Percentiles rank a stretch among this genome's conserved stretches.
Conservation (phyloP, 176 grass and related monocot genomes). For the Cenchrus purpureus region DNA sequence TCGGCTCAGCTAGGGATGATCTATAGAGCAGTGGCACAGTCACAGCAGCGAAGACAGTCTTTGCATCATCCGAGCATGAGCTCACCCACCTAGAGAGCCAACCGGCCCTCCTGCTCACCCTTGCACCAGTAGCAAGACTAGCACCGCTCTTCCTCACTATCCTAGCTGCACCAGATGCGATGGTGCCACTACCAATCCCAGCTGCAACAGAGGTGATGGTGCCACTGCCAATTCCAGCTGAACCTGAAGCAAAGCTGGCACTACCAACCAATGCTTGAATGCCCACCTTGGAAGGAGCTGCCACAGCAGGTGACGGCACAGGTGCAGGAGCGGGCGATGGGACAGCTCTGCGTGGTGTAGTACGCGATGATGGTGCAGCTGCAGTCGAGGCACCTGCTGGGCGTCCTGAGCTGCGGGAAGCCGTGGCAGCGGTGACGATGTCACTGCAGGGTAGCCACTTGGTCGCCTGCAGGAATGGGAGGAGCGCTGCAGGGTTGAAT, state of each 20-base stretch:
- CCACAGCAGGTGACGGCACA: conserved; percentile 54
- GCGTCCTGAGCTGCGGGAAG: conserved; percentile 35
- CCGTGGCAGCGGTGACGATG: conserved; percentile 28
- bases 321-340: background rate
- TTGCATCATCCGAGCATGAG: conserved; percentile 91
- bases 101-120: conserved; percentile 45
- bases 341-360: background rate
- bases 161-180: conserved; percentile 27
- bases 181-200: conserved; percentile 8
- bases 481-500: conserved; percentile 69
- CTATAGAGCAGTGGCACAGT: conserved; percentile 83
- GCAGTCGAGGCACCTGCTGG: background rate
- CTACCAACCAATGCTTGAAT: conserved; percentile 28
- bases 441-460: conserved; percentile 95
- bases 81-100: conserved; percentile 86
- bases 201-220: conserved; percentile 7
- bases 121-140: conserved; percentile 27
- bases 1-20: conserved; percentile 76
- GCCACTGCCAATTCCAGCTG: conserved; percentile 21
- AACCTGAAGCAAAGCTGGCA: conserved; percentile 3
- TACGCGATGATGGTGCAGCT: background rate
- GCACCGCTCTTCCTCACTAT: conserved; percentile 36
- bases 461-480: conserved; percentile 77
- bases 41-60: conserved; percentile 75
- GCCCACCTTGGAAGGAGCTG: conserved; percentile 51